Evolutionary conservation across 805 yeast species (phyloP).

Genomic region (Vanderwaltozyma polyspora): DNA sequence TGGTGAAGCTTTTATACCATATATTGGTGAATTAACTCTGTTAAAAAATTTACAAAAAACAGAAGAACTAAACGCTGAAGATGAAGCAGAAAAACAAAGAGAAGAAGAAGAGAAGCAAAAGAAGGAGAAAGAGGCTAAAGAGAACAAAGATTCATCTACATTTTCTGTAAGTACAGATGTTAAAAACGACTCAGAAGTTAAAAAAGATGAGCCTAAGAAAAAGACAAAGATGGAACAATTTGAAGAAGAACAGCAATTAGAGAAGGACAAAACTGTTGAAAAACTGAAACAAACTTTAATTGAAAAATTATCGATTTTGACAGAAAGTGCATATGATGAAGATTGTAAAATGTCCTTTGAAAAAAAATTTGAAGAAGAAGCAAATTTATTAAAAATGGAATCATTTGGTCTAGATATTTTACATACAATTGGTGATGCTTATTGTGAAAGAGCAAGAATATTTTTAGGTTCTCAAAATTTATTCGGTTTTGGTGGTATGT

Average conservation of each 20-base stretch:
- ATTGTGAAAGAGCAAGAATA: constrained; percentile 52
- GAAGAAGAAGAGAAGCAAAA: constrained; percentile 23
- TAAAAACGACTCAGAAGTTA: constrained; percentile 1
- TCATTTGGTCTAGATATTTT: constrained; percentile 77
- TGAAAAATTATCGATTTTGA: constrained; percentile 41
- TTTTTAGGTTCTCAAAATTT: constrained; percentile 54
- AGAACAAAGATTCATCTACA: background rate
- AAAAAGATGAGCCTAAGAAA: constrained; percentile 28
- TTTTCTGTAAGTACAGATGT: background rate
- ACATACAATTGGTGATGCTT: constrained; percentile 63
- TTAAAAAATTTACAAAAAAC: constrained; percentile 63
- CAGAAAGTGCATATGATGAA: constrained; percentile 51
- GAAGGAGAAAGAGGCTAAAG: background rate
- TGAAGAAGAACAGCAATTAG: constrained; percentile 66
- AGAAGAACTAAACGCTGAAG: constrained; percentile 39
- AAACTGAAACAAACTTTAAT: constrained; percentile 49
- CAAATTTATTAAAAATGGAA: constrained; percentile 70
- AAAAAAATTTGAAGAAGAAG: constrained; percentile 63
- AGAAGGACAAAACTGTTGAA: constrained; percentile 54
- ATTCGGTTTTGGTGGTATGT: constrained; percentile 60
- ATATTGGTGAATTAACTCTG: constrained; percentile 81
- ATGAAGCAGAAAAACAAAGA: constrained; percentile 30
- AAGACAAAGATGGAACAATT: constrained; percentile 43
- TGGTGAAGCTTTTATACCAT: constrained; percentile 76
- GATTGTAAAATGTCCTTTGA: constrained; percentile 55